phyloP scores from a whole-genome alignment of 257 asterid genomes.

The Penstemon newberryi region DNA sequence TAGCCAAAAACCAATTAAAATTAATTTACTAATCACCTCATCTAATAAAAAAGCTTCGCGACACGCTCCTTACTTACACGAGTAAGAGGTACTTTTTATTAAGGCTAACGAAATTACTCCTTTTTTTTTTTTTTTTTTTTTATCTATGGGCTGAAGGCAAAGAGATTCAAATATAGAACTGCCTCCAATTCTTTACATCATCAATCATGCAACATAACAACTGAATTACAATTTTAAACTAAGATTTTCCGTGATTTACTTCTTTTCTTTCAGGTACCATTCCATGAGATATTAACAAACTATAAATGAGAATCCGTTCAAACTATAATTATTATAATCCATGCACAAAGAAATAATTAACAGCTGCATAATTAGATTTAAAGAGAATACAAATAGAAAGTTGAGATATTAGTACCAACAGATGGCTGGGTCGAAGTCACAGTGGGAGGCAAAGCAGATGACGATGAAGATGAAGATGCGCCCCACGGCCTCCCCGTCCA shows the following conservation, averaged over 20 bases:
- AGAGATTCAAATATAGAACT: no score
- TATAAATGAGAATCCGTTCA: neutral
- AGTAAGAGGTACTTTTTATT: no score
- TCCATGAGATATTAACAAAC: neutral
- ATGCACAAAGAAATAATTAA: neutral
- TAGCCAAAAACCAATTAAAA: no score
- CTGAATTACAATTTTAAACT: neutral
- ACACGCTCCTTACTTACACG: no score
- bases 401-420: constrained; percentile 30
- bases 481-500: constrained; percentile 36
- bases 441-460: constrained; percentile 27
- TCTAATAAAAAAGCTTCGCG: no score
- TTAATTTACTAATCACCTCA: no score
- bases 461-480: constrained; percentile 5
- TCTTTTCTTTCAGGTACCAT: no score
- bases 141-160: no score
- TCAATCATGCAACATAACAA: neutral
- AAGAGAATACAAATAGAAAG: neutral
- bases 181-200: neutral
- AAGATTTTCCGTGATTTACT: no score
- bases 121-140: no score
- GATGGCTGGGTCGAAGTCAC: constrained; percentile 5
- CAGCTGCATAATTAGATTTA: neutral
- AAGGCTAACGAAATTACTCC: no score
- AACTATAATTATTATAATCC: neutral